Evolutionary conservation across 148 eudicot species (phyloP).

Genomic region (Amaranthus palmeri): DNA sequence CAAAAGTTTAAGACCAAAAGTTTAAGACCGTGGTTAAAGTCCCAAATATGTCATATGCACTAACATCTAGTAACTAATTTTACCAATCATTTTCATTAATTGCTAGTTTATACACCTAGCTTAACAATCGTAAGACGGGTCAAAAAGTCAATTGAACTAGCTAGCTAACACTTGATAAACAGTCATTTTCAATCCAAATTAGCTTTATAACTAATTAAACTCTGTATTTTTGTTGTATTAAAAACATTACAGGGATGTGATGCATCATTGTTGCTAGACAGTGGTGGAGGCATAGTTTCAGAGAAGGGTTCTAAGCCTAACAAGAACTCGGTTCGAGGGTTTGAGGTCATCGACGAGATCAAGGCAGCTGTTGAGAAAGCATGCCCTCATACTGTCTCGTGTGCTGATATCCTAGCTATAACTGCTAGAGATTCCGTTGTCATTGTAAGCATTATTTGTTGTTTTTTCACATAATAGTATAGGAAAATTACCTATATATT

Average conservation of each 20-base stretch:
- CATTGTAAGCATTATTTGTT: conserved; percentile 35
- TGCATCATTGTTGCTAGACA: conserved; percentile 72
- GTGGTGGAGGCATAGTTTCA: conserved; percentile 44
- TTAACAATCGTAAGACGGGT: too few relatives aligned
- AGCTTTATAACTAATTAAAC: too few relatives aligned
- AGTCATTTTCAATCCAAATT: background rate
- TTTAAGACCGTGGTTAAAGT: too few relatives aligned
- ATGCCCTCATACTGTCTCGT: conserved; percentile 79
- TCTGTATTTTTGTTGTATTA: background rate
- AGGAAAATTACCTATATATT: background rate
- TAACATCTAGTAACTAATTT: too few relatives aligned
- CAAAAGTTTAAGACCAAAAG: too few relatives aligned
- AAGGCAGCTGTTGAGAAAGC: conserved; percentile 67
- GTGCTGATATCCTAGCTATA: conserved; percentile 69
- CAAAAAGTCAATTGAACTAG: too few relatives aligned
- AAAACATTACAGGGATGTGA: conserved; percentile 63
- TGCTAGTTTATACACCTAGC: too few relatives aligned
- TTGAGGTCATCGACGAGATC: conserved; percentile 71
- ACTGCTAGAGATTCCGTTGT: conserved; percentile 79
- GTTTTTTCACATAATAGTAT: too few relatives aligned
- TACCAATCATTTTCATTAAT: too few relatives aligned
- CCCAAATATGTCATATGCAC: too few relatives aligned
- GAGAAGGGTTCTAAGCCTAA: conserved; percentile 72
- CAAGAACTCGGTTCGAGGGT: conserved; percentile 68
- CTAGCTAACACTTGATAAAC: too few relatives aligned